Base-by-base conservation (phyloP, 768 basidiomycete genomes). In the Serendipita sp. region DNA sequence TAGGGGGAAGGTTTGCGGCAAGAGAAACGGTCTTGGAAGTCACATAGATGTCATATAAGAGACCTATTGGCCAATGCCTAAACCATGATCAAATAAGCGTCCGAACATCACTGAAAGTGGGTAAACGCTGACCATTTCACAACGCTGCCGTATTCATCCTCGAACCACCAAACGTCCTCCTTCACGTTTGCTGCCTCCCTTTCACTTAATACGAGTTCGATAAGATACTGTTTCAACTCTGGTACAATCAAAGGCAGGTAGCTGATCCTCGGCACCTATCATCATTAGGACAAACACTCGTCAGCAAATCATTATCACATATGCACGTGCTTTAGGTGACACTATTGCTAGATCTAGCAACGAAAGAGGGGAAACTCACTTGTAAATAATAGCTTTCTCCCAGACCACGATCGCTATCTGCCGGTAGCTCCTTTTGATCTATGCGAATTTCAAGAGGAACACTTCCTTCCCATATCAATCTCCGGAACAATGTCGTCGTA, bases 41-140 rank as follows among this genome's bases (percentile, higher is more conserved):
- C 30, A 79, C 79, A 71, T 89, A 83, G 72, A 82, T 91, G 73
- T 90, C 93, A 70, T 94, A 94, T 65, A 98, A 82, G 43, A 98
- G 78, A 33, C 96, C 96, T 63, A 99, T 82, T 56, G 95, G 86
- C 96, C 95, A 98, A 72, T 99, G 94, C 94, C 96, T 99, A 69
- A 45, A 45, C 45, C 22, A 44, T 41, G 16, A 43, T 56, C 33
- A 56, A 16, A 34, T 24, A 20, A 20, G 16, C 31, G 62, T 45
- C 28, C 16, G 45, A 14, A 38, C 34, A 14, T 38, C 7, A 14
- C 5, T 14, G 34, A 38, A 38, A 3, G 13, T 62, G 38, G 30
- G 30, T 50, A 42, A 7, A 3, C 7, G 77, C 82, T 65, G 63
- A 95, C 95, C 95, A 97, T 75, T 92, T 90, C 68, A 94, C 78